Base-by-base conservation (phyloP, 768 basidiomycete species). In the Dacryopinax spathularia region DNA sequence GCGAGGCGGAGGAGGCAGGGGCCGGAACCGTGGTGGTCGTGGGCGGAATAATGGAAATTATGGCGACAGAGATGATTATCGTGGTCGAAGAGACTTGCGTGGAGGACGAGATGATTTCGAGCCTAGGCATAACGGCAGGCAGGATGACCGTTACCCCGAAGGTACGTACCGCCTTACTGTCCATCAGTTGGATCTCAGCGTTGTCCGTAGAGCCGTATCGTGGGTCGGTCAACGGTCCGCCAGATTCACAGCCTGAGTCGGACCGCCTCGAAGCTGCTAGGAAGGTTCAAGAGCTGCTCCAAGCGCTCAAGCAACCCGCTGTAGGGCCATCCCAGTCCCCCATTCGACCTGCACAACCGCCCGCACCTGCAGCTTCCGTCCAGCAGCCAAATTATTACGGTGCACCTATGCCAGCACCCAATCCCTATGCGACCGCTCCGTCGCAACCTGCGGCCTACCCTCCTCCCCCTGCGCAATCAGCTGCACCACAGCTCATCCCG, bases 231-330 rank as follows among this genome's bases (percentile, higher is more conserved):
- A 41, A 27, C 2, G 37, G 41, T 1, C 22, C 10, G 10, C 3
- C 10, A 10, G 29, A 13, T 20, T 15, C 25, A 29, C 39, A 65
- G 62, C 75, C 79, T 37, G 73, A 76, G 12, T 89, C 92, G 64
- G 89, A 92, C 60, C 86, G 91, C 13, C 77, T 94, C 20, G 91
- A 94, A 69, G 88, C 92, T 78, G 90, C 91, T 7, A 82, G 85
- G 63, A 87, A 82, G 73, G 89, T 93, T 9, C 91, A 92, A 70
- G 88, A 91, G 69, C 82, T 84, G 12, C 48, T 56, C 25, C 48
- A 56, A 31, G 48, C 48, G 4, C 48, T 56, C 20, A 56, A 56
- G 48, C 48, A 25, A 9, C 48, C 48, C 22, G 18, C 48, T 56
- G 6, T 29, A 27, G 48, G 25, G 9, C 48, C 25, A 29, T 9